Conservation (phyloP, 768 basidiomycete species). For the Coprinopsis sp. region DNA sequence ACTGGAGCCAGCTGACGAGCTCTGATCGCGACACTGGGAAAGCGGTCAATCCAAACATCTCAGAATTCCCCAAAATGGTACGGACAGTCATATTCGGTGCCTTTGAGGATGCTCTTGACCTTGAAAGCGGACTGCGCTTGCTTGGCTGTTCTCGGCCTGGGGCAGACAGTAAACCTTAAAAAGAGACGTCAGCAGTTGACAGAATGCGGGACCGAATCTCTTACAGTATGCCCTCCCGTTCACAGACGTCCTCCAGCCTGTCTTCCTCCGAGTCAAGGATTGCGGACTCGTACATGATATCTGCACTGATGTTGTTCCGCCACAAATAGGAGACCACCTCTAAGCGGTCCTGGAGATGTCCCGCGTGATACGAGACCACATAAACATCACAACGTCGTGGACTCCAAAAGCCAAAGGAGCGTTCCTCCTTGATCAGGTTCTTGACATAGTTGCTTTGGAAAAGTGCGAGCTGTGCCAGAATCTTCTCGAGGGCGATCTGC, state of each 20-base stretch:
- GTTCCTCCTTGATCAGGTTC: conserved; percentile 68
- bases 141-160: conserved; percentile 48
- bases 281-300: conserved; percentile 82
- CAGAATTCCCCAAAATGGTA: neutral
- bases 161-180: conserved; percentile 38
- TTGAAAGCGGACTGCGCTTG: conserved; percentile 70
- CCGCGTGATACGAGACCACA: conserved; percentile 71
- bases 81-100: conserved; percentile 71
- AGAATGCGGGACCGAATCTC: conserved; percentile 16
- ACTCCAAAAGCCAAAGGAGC: conserved; percentile 86
- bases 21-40: conserved; percentile 51
- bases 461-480: conserved; percentile 61
- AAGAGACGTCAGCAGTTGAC: neutral
- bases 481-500: conserved; percentile 77
- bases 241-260: conserved; percentile 61
- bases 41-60: too few relatives aligned
- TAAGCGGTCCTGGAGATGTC: conserved; percentile 70
- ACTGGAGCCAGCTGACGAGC: conserved; percentile 68
- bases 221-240: conserved; percentile 81
- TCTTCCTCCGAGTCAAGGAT: conserved; percentile 60
- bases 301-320: conserved; percentile 79
- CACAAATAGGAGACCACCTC: conserved; percentile 75
- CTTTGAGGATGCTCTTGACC: conserved; percentile 77
- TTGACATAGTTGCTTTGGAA: conserved; percentile 69
- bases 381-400: conserved; percentile 89